Conservation (phyloP, 2,329 filamentous ascomycete genomes). For the Apiospora malaysiana region DNA sequence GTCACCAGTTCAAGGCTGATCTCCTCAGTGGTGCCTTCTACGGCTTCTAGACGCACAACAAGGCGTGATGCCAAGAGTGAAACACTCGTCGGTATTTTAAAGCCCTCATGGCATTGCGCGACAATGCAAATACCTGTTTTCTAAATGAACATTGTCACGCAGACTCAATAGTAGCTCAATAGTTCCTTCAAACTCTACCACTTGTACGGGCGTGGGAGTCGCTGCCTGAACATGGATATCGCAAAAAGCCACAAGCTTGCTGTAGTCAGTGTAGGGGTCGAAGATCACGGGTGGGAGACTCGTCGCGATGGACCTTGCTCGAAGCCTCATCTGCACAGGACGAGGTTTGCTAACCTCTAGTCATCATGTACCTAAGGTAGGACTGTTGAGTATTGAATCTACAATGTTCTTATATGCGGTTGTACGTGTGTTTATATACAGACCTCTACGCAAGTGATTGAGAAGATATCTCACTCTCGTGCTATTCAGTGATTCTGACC, state of each 20-base stretch:
- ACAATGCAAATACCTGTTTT: neutral
- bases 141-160: neutral
- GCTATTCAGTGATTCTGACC: neutral
- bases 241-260: neutral
- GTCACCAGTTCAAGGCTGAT: neutral
- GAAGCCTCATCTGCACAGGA: neutral
- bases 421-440: neutral
- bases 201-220: neutral
- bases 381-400: neutral
- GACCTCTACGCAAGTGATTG: neutral
- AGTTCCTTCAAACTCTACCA: neutral
- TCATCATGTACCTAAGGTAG: neutral
- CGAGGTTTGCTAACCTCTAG: neutral
- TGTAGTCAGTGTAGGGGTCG: neutral
- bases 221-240: neutral
- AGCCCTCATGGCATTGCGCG: neutral
- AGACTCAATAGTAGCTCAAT: neutral
- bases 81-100: neutral
- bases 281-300: neutral
- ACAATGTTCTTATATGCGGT: neutral
- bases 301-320: neutral
- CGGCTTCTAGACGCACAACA: neutral
- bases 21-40: neutral
- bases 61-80: slow-evolving; percentile 1
- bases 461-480: neutral